These are phyloP conservation scores for Aspergillus neotritici DNA, from an alignment of 2,329 filamentous ascomycete genomes.

Conservation along the genomic window DNA sequence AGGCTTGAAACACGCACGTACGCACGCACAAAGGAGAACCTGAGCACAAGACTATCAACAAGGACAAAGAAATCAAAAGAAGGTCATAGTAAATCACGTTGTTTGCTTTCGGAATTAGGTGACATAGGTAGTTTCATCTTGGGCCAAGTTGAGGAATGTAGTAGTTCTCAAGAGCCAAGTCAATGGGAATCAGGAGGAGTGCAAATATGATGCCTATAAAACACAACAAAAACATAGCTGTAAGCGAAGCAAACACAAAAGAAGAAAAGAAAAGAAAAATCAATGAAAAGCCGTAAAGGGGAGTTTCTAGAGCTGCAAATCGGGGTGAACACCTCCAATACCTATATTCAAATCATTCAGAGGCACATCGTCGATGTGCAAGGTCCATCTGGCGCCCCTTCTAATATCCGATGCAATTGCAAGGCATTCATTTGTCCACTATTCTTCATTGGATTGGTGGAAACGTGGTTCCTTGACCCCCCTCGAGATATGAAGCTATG, in stretches of 20 bases:
- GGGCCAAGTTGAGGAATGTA: conserved; percentile 6
- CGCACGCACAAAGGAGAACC: conserved; percentile 1
- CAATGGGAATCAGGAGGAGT: conserved; percentile 5
- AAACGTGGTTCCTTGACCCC: conserved; percentile 24
- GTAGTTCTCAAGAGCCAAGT: conserved; percentile 7
- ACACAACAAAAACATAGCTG: not conserved
- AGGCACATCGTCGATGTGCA: conserved; percentile 16
- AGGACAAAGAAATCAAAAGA: conserved; percentile 11
- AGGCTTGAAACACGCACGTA: too few species aligned
- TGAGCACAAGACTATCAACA: conserved; percentile 10
- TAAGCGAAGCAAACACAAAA: conserved; percentile 3
- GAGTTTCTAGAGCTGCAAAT: conserved; percentile 32
- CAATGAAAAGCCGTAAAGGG: conserved; percentile 11
- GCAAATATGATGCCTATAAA: conserved; percentile 1
- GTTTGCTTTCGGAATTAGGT: conserved; percentile 19
- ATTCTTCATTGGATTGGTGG: conserved; percentile 21
- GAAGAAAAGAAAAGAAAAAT: conserved; percentile 5
- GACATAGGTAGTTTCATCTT: conserved; percentile 16
- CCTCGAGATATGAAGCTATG: conserved; percentile 33
- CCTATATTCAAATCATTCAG: conserved; percentile 24
- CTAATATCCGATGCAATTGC: conserved; percentile 26
- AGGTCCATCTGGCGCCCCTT: conserved; percentile 23
- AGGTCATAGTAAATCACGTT: conserved; percentile 10
- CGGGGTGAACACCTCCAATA: conserved; percentile 24
- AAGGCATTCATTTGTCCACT: conserved; percentile 22